Conservation (phyloP, 2,329 filamentous ascomycete species). For the Chalaropsis thielavioides region DNA sequence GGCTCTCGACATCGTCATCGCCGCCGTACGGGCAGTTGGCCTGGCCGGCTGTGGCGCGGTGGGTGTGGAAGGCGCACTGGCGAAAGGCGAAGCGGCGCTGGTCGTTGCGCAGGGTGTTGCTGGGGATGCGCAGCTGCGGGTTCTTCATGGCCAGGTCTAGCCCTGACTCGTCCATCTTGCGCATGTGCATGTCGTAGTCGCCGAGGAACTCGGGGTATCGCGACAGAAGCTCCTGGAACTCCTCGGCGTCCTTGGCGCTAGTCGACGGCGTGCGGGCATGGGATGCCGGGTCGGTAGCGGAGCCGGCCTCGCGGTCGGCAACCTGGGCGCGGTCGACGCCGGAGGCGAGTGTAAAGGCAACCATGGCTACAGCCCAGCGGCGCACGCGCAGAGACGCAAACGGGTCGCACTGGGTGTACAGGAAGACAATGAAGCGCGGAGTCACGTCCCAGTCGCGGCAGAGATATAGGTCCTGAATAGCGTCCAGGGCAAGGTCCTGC, state of each 20-base stretch:
- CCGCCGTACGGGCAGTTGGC: conserved; percentile 35
- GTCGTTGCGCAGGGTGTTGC: conserved; percentile 40
- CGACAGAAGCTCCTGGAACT: conserved; percentile 31
- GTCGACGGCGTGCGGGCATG: conserved; percentile 20
- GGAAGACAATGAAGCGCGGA: conserved; percentile 34
- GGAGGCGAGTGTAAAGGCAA: conserved; percentile 38
- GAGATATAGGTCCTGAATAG: conserved; percentile 44
- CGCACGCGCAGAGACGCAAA: conserved; percentile 37
- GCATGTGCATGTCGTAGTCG: conserved; percentile 38
- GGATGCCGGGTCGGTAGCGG: conserved; percentile 17
- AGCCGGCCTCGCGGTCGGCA: conserved; percentile 22
- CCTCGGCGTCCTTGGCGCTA: conserved; percentile 22
- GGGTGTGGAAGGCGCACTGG: conserved; percentile 46
- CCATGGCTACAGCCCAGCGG: conserved; percentile 46
- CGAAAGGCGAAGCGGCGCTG: conserved; percentile 46
- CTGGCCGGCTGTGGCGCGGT: conserved; percentile 40
- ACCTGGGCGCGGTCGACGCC: conserved; percentile 1
- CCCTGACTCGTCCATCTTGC: conserved; percentile 36
- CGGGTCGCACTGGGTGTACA: conserved; percentile 40
- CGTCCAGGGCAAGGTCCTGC: conserved; percentile 44
- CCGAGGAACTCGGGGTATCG: conserved; percentile 32
- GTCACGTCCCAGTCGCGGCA: conserved; percentile 44
- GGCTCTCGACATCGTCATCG: conserved; percentile 11
- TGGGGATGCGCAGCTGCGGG: conserved; percentile 43
- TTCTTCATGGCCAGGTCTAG: conserved; percentile 44